Evolutionary conservation across 768 basidiomycete genomes (phyloP).

Genomic region (Boletus subcaerulescens): DNA sequence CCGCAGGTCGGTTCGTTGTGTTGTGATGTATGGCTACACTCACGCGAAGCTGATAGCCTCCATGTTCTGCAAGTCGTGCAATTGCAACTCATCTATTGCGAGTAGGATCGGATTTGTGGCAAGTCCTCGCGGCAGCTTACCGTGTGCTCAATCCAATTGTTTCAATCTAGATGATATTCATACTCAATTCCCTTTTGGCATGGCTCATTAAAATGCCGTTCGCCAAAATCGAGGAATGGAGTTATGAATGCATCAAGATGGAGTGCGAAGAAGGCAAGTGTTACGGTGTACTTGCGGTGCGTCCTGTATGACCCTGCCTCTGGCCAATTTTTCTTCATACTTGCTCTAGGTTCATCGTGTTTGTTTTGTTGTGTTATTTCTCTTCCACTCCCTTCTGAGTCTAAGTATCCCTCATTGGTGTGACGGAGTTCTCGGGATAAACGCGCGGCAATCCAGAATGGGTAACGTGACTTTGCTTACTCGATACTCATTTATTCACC

Average conservation of each 20-base stretch:
- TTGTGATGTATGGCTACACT: slow-evolving; percentile 3
- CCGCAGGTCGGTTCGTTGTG: slow-evolving; percentile 56
- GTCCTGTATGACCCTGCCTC: slow-evolving; percentile 26
- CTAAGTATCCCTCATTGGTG: slow-evolving; percentile 77
- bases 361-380: slow-evolving; percentile 88
- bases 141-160: background rate
- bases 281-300: slow-evolving; percentile 91
- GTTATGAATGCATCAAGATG: slow-evolving; percentile 98
- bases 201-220: slow-evolving; percentile 95
- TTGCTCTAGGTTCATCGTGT: slow-evolving; percentile 79
- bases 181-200: slow-evolving; percentile 90
- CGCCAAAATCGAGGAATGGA: slow-evolving; percentile 87
- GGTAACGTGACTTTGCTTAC: slow-evolving; percentile 45
- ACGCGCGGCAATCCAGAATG: slow-evolving; percentile 95
- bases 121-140: slow-evolving; percentile 24
- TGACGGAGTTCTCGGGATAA: slow-evolving; percentile 89
- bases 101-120: slow-evolving; percentile 95
- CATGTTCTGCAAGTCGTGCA: slow-evolving; percentile 97
- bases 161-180: slow-evolving; percentile 81
- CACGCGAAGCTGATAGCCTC: slow-evolving; percentile 52
- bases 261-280: slow-evolving; percentile 90
- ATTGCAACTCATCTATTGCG: slow-evolving; percentile 98
- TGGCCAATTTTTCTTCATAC: slow-evolving; percentile 1
- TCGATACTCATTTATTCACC: slow-evolving; percentile 12
- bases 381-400: slow-evolving; percentile 85